Percentiles rank a stretch among this genome's conserved stretches.
These are phyloP conservation scores for Debaryomyces psychrophilus DNA, from an alignment of 1,139 yeast species.

Conservation along the genomic window DNA sequence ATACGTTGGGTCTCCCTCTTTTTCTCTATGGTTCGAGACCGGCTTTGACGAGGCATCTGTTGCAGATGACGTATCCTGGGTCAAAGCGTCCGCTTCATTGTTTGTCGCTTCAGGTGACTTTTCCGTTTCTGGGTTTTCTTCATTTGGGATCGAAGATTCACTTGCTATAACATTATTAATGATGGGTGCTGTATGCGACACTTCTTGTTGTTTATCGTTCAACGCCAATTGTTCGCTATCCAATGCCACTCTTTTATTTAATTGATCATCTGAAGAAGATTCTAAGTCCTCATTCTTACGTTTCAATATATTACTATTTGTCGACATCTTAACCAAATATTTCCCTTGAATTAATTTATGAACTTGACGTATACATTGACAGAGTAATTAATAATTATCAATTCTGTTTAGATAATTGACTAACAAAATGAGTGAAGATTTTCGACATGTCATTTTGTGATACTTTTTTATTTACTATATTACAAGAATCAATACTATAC, in stretches of 20 bases:
- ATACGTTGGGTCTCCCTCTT: conserved; percentile 57
- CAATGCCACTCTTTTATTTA: conserved; percentile 68
- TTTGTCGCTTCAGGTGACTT: conserved; percentile 7
- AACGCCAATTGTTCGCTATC: conserved; percentile 54
- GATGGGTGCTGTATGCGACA: conserved; percentile 47
- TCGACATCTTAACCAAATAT: conserved; percentile 19
- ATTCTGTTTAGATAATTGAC: background rate
- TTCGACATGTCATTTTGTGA: conserved; percentile 5
- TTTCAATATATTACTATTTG: conserved; percentile 49
- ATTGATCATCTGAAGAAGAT: conserved; percentile 33
- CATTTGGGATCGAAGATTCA: conserved; percentile 23
- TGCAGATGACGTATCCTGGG: conserved; percentile 8
- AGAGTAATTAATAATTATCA: conserved; percentile 1
- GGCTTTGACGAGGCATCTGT: conserved; percentile 21
- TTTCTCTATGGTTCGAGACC: conserved; percentile 33
- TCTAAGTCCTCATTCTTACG: conserved; percentile 69
- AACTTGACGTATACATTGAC: conserved; percentile 3
- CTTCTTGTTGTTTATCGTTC: conserved; percentile 39
- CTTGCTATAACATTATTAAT: conserved; percentile 19
- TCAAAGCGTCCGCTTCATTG: conserved; percentile 10
- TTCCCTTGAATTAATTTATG: background rate
- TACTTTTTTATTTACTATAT: conserved; percentile 5
- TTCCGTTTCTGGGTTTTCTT: conserved; percentile 12
- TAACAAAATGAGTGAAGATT: conserved; percentile 8
- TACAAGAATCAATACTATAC: conserved; percentile 1